Evolutionary conservation across 208 protist genomes (phyloP).

Genomic region (Angomonas ambiguus): DNA sequence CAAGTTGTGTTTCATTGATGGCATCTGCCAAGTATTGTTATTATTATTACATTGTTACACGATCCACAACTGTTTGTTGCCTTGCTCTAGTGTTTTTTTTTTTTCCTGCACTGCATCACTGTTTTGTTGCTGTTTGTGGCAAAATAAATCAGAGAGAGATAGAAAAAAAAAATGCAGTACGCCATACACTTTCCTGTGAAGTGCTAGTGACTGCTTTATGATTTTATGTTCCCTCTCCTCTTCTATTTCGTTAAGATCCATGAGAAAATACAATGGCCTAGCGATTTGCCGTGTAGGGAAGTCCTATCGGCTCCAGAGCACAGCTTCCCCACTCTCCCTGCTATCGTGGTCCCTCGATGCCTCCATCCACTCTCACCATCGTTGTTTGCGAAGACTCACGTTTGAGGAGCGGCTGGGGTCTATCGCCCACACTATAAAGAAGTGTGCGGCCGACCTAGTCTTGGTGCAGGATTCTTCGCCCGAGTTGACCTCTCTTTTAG

Average conservation of each 20-base stretch:
- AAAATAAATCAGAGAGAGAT: no score
- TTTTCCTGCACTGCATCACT: background rate
- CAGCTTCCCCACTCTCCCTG: constrained; percentile 52
- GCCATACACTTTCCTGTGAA: background rate
- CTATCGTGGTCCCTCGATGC: constrained; percentile 78
- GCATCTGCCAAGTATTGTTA: background rate
- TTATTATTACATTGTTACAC: constrained; percentile 9
- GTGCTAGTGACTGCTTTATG: no score
- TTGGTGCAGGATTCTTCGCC: constrained; percentile 70
- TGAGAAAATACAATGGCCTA: background rate
- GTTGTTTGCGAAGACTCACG: constrained; percentile 46
- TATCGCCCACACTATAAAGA: constrained; percentile 40
- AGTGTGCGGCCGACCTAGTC: constrained; percentile 58
- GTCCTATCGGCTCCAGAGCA: background rate
- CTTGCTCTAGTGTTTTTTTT: background rate
- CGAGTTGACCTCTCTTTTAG: constrained; percentile 41
- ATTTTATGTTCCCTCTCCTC: constrained; percentile 8
- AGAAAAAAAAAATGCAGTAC: no score
- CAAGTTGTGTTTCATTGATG: constrained; percentile 13
- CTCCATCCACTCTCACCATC: constrained; percentile 33
- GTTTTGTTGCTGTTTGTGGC: background rate
- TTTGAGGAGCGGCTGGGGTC: constrained; percentile 43
- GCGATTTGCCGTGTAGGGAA: background rate
- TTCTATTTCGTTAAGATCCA: background rate
- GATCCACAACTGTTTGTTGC: background rate